Base-by-base conservation (phyloP, 164 flowering plant genomes). In the Chimonanthus salicifolius region DNA sequence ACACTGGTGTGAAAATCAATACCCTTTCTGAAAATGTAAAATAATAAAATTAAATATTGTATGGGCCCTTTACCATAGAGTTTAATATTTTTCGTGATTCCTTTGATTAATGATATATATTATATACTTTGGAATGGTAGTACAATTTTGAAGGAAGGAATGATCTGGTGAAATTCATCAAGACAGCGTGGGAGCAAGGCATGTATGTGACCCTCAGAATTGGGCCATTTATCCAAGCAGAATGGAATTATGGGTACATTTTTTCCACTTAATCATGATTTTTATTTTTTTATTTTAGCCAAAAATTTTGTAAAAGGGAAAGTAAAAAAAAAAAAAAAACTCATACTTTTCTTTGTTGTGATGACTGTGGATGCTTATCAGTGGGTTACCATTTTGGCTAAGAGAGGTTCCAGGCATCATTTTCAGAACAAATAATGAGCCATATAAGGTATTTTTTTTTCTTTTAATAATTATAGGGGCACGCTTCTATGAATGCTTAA, bases 321-420 rank as follows among this genome's bases (percentile, higher is more conserved):
- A 33, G 33, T 33, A 33, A 33, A 33, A 33, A 33, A 33, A 20
- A 20, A 20, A 20, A 20, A 33, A 33, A 33, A 33, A 33, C 33
- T 33, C 33, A 33, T 0, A 33, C 3, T 58, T 58, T 58, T 58
- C 0, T 58, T 58, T 33, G 33, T 63, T 63, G 9, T 63, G 20
- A 63, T 63, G 7, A 13, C 20, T 15, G 7, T n/a, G 20, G 65
- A 63, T 63, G 20, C 43, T 0, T 18, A 16, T 65, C 83, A 92
- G 97, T 65, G 98, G 97, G 64, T 87, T 94, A 47, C 97, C 98
- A 47, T 88, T 78, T 67, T 94, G 98, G 97, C 49, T 92, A 20
- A 85, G 83, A 83, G 97, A 90, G 71, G 88, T 88, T 20, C 76
- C 76, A 0, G 70, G 78, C 77, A 89, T 94, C 68, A 86, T 78